A percentile compares a stretch with the other conserved stretches of the same genome.
phyloP scores from a whole-genome alignment of 257 asterid genomes.

The Gardenia jasminoides region DNA sequence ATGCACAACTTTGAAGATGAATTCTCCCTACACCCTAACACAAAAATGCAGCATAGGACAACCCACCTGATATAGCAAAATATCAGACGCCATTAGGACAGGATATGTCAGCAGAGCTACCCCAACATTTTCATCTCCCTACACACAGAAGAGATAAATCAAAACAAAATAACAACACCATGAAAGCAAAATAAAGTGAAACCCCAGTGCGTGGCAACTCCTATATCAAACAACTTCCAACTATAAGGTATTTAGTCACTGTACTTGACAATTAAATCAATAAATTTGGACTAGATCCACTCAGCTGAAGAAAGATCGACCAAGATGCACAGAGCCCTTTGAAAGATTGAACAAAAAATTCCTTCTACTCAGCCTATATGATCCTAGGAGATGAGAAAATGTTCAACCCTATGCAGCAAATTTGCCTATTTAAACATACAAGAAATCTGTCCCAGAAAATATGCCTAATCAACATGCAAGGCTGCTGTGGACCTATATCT shows the following conservation, averaged over 20 bases:
- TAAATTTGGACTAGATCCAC: not conserved
- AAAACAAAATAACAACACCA: not conserved
- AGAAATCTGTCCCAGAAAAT: not conserved
- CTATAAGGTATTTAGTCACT: not conserved
- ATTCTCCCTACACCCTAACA: not conserved
- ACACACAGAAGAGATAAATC: slow-evolving; percentile 17
- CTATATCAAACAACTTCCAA: not conserved
- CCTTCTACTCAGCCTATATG: not conserved
- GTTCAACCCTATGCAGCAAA: not conserved
- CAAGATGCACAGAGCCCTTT: not conserved
- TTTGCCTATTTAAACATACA: not conserved
- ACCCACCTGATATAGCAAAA: slow-evolving; percentile 83
- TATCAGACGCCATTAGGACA: slow-evolving; percentile 96
- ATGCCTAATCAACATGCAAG: not conserved
- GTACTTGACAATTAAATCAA: not conserved
- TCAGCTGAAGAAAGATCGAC: not conserved
- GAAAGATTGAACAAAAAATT: not conserved
- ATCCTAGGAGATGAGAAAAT: not conserved
- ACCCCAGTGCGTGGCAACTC: not conserved
- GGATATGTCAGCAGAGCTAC: slow-evolving; percentile 93
- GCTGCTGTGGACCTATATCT: not conserved
- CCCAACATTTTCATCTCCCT: slow-evolving; percentile 98
- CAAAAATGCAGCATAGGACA: slow-evolving; percentile 11
- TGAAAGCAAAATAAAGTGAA: not conserved
- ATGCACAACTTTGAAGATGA: not conserved